phyloP scores from a whole-genome alignment of 1,284 basidiomycete species.

The Flammula alnicola region DNA sequence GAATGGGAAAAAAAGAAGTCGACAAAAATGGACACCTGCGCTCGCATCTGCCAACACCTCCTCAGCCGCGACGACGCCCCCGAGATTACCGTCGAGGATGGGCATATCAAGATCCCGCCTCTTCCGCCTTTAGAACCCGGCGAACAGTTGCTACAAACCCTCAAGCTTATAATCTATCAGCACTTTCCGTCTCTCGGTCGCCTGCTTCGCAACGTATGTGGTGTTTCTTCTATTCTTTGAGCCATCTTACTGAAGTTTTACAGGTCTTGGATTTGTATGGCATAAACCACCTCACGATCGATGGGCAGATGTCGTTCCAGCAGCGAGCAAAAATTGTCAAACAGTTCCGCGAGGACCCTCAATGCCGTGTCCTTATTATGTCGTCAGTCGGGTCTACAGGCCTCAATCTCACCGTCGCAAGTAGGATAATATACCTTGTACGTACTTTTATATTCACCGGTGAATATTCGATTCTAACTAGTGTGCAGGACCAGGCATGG shows the following conservation, averaged over 20 bases:
- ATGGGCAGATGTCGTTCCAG: constrained; percentile 23
- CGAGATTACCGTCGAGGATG: constrained; percentile 19
- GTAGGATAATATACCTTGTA: constrained; percentile 31
- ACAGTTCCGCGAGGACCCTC: constrained; percentile 16
- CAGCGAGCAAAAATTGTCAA: constrained; percentile 17
- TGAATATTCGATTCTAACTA: background rate
- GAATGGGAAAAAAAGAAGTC: constrained; percentile 27
- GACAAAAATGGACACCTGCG: constrained; percentile 30
- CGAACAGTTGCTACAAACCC: background rate
- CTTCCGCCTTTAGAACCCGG: constrained; percentile 7
- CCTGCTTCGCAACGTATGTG: constrained; percentile 29
- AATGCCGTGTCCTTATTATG: constrained; percentile 22
- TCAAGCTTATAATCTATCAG: constrained; percentile 27
- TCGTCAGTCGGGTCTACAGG: constrained; percentile 28
- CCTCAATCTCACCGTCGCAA: constrained; percentile 28
- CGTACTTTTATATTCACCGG: constrained; percentile 7
- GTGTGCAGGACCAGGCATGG: constrained; percentile 35
- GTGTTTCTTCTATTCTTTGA: too few relatives aligned
- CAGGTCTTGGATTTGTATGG: constrained; percentile 29
- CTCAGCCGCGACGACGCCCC: constrained; percentile 25
- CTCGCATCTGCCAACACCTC: constrained; percentile 22
- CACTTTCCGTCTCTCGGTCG: constrained; percentile 26
- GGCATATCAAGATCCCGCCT: constrained; percentile 16
- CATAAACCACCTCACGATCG: constrained; percentile 20
- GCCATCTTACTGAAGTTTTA: background rate